Percentiles rank a stretch among this genome's conserved stretches.
Evolutionary conservation across 108 stramenopile species (phyloP).

Genomic region (Cylindrotheca closterium): DNA sequence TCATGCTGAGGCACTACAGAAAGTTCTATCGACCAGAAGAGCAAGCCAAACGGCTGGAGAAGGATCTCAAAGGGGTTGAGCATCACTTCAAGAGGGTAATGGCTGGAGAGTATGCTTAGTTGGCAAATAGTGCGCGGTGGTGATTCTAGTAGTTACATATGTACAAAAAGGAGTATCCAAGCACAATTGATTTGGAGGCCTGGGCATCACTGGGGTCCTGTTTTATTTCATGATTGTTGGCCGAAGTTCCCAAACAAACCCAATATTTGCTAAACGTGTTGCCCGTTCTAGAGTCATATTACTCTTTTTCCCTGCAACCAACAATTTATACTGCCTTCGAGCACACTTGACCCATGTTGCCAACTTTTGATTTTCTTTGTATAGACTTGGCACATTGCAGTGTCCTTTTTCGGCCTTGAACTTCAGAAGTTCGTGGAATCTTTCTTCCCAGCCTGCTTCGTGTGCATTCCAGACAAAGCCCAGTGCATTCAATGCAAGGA

Average conservation of each 20-base stretch:
- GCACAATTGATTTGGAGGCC: too few species aligned
- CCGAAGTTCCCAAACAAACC: conserved; percentile 38
- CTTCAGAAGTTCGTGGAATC: conserved; percentile 28
- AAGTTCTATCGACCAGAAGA: conserved; percentile 14
- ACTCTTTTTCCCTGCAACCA: conserved; percentile 20
- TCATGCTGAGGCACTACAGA: conserved; percentile 16
- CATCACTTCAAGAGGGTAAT: not conserved
- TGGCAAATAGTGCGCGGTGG: too few species aligned
- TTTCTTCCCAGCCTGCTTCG: conserved; percentile 32
- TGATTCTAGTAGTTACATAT: too few species aligned
- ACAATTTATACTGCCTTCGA: conserved; percentile 43
- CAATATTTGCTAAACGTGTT: conserved; percentile 28
- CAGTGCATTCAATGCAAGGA: conserved; percentile 28
- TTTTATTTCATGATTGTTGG: too few species aligned
- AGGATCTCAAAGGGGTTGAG: conserved; percentile 6
- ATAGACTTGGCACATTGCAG: conserved; percentile 19
- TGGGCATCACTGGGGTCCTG: too few species aligned
- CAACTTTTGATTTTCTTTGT: conserved; percentile 18
- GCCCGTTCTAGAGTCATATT: conserved; percentile 42
- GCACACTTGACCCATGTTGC: conserved; percentile 26
- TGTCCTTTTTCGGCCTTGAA: conserved; percentile 28
- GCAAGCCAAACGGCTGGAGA: conserved; percentile 4
- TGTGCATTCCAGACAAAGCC: conserved; percentile 52
- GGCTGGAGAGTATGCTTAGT: conserved; percentile 3
- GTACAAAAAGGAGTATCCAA: too few species aligned